Conservation (phyloP, 202 grass and related monocot genomes). For the Bolboschoenoplectus hybrid region DNA sequence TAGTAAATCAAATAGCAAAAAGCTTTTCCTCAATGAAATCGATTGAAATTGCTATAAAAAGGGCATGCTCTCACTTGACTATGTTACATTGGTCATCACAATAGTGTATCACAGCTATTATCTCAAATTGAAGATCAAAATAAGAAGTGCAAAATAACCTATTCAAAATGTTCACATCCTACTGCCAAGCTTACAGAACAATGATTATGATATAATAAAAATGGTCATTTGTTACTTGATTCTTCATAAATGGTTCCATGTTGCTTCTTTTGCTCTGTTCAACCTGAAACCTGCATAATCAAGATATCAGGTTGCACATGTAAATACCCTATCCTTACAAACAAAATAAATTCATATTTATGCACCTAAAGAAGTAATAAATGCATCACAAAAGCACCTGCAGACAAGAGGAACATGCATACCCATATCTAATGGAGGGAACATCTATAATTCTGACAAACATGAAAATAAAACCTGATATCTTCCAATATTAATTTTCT, state of each 20-base stretch:
- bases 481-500: background rate
- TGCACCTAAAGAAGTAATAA: background rate
- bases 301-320: background rate
- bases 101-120: background rate
- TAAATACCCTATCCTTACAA: background rate
- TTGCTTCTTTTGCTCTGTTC: conserved; percentile 22
- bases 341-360: background rate
- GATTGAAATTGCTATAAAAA: background rate
- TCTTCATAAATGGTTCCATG: conserved; percentile 17
- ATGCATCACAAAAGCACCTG: background rate
- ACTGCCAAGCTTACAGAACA: conserved; percentile 6
- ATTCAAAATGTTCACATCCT: conserved; percentile 26
- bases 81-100: background rate
- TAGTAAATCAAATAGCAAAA: no score
- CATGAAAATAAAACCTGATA: background rate
- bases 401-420: background rate
- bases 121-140: conserved; percentile 14
- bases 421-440: background rate
- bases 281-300: conserved; percentile 18
- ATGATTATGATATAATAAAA: conserved; percentile 9
- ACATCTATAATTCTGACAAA: background rate
- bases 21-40: background rate
- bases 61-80: background rate
- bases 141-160: conserved; percentile 2
- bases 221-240: background rate